Percentiles rank a stretch among this genome's conserved stretches.
These are phyloP conservation scores for Starmerella bombicola DNA, from an alignment of 805 yeast genomes.

Conservation along the genomic window DNA sequence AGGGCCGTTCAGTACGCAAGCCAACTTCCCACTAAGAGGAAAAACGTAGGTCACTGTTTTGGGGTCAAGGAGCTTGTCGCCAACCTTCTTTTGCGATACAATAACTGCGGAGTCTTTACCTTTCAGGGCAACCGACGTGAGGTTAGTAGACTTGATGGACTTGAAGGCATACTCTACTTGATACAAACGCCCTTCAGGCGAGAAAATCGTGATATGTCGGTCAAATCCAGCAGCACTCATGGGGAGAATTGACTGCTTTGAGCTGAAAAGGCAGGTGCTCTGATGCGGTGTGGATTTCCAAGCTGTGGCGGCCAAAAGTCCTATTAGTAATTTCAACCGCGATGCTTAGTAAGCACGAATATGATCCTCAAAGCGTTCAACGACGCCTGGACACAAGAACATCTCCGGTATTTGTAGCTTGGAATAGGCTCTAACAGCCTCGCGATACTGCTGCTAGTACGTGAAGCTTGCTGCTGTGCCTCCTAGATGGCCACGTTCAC, in stretches of 20 bases:
- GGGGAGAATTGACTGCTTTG: too few species aligned
- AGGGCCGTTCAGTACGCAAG: slow-evolving; percentile 88
- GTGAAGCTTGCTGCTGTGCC: too few species aligned
- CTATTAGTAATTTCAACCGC: too few species aligned
- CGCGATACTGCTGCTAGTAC: too few species aligned
- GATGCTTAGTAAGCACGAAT: too few species aligned
- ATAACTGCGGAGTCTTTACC: slow-evolving; percentile 81
- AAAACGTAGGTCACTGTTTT: slow-evolving; percentile 76
- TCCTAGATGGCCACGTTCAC: slow-evolving; percentile 27
- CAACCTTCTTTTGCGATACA: slow-evolving; percentile 89
- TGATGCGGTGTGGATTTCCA: too few species aligned
- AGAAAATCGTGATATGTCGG: slow-evolving; percentile 95
- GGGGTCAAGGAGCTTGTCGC: slow-evolving; percentile 86
- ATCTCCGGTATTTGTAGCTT: too few species aligned
- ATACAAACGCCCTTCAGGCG: slow-evolving; percentile 94
- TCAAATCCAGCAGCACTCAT: slow-evolving; percentile 74
- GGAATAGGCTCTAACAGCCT: too few species aligned
- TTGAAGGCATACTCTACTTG: slow-evolving; percentile 98
- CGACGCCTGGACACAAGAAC: too few species aligned
- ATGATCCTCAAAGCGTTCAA: too few species aligned
- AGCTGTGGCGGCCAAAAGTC: too few species aligned
- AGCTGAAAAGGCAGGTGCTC: too few species aligned
- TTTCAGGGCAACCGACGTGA: slow-evolving; percentile 75
- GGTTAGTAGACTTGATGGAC: slow-evolving; percentile 84
- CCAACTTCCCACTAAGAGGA: slow-evolving; percentile 66